phyloP scores from a whole-genome alignment of 2,329 filamentous ascomycete genomes.

The Tolypocladium sp. region DNA sequence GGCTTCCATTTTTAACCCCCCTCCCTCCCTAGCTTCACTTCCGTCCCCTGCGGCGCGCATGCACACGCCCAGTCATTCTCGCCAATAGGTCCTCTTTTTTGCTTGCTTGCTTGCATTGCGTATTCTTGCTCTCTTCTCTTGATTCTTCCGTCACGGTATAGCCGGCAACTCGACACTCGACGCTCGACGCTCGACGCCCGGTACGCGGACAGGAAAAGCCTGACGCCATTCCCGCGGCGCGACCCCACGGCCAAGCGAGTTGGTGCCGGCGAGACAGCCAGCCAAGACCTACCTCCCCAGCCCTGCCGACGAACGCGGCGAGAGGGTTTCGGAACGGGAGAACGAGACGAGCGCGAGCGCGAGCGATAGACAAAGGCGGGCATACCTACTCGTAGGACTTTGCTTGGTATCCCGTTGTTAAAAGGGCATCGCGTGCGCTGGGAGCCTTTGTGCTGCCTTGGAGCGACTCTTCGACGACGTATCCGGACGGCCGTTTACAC shows the following conservation, averaged over 20 bases:
- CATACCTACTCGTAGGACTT: too few species aligned
- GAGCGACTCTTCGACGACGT: not conserved
- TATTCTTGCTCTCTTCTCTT: not conserved
- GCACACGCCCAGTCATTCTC: not conserved
- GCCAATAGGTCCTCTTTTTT: not conserved
- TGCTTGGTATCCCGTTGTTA: not conserved
- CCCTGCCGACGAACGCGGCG: not conserved
- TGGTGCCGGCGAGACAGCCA: not conserved
- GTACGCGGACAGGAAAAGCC: not conserved
- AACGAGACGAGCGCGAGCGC: not conserved
- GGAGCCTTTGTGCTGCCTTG: not conserved
- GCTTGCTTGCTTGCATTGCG: not conserved
- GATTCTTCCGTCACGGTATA: not conserved
- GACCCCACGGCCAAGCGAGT: not conserved
- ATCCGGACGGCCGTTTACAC: not conserved
- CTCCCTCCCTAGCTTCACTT: not conserved
- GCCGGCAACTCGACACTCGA: not conserved
- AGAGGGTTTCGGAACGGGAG: not conserved
- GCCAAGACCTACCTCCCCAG: not conserved
- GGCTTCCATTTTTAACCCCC: not conserved
- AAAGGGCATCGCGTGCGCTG: not conserved
- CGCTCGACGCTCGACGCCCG: not conserved
- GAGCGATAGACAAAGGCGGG: not conserved
- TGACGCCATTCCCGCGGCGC: not conserved
- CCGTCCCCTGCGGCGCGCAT: not conserved